phyloP scores from a whole-genome alignment of 2,329 filamentous ascomycete genomes.

The Alternaria sp. region DNA sequence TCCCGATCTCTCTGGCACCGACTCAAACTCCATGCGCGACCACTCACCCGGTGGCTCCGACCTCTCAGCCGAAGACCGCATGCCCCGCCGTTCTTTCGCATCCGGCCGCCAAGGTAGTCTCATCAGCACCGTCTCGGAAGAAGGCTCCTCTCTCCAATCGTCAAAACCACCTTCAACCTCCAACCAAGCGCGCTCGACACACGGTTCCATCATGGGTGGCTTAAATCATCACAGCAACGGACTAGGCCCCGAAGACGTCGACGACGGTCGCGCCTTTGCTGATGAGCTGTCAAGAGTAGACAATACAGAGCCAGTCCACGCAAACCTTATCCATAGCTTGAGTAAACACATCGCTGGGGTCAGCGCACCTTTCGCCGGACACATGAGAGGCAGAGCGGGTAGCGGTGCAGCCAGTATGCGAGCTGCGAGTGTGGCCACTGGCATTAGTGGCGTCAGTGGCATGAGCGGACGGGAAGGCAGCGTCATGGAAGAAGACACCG shows the following conservation, averaged over 20 bases:
- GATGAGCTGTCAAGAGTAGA: constrained; percentile 45
- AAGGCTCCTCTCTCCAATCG: constrained; percentile 25
- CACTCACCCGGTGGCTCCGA: constrained; percentile 40
- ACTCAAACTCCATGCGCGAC: constrained; percentile 40
- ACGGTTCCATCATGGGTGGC: constrained; percentile 34
- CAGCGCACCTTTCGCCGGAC: constrained; percentile 30
- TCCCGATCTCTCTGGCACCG: constrained; percentile 41
- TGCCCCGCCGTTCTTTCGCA: constrained; percentile 37
- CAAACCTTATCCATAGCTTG: constrained; percentile 42
- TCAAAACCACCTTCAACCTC: constrained; percentile 19
- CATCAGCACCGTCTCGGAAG: constrained; percentile 40
- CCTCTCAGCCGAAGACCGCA: constrained; percentile 26
- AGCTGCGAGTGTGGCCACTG: constrained; percentile 14
- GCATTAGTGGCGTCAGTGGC: constrained; percentile 6
- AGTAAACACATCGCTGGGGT: constrained; percentile 43
- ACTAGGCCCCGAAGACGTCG: constrained; percentile 27
- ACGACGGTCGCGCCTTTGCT: constrained; percentile 43
- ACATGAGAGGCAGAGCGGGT: constrained; percentile 20
- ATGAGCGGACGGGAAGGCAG: not conserved
- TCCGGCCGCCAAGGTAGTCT: constrained; percentile 38
- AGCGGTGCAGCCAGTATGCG: constrained; percentile 18
- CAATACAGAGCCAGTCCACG: constrained; percentile 44
- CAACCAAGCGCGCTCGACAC: constrained; percentile 25
- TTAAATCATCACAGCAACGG: constrained; percentile 17
- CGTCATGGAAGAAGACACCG: not conserved